Evolutionary conservation across 2,329 filamentous ascomycete genomes (phyloP).

Genomic region (Hypoxylon sp.): DNA sequence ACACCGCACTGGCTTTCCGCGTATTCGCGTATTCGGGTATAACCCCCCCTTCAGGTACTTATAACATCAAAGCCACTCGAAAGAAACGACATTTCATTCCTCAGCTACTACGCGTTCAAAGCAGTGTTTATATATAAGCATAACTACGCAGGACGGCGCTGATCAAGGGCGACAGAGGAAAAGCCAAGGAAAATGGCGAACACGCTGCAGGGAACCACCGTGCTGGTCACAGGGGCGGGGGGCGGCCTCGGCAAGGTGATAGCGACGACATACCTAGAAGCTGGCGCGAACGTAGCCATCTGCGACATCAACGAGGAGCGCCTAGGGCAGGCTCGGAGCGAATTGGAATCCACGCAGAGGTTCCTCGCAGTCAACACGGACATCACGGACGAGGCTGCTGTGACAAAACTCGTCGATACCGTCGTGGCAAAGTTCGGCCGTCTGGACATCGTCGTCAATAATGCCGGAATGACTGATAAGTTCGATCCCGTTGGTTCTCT

Average conservation of each 20-base stretch:
- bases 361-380: constrained; percentile 49
- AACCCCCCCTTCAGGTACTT: not conserved
- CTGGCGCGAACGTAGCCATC: constrained; percentile 53
- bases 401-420: constrained; percentile 48
- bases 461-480: constrained; percentile 41
- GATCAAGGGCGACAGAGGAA: not conserved
- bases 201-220: constrained; percentile 47
- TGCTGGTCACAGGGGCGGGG: constrained; percentile 53
- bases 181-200: constrained; percentile 30
- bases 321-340: constrained; percentile 23
- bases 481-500: constrained; percentile 62
- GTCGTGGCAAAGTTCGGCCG: constrained; percentile 37
- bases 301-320: constrained; percentile 51
- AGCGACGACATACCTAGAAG: constrained; percentile 50
- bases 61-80: not conserved
- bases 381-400: constrained; percentile 51
- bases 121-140: not conserved
- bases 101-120: not conserved
- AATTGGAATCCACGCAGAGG: constrained; percentile 40
- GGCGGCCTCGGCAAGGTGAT: constrained; percentile 53
- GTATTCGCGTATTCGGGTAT: not conserved
- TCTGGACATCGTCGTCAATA: constrained; percentile 38
- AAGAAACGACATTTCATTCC: not conserved
- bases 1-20: not conserved
- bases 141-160: not conserved